These are phyloP conservation scores for Oryza rufipogon DNA, from an alignment of 176 grass and related monocot species.

Conservation along the genomic window DNA sequence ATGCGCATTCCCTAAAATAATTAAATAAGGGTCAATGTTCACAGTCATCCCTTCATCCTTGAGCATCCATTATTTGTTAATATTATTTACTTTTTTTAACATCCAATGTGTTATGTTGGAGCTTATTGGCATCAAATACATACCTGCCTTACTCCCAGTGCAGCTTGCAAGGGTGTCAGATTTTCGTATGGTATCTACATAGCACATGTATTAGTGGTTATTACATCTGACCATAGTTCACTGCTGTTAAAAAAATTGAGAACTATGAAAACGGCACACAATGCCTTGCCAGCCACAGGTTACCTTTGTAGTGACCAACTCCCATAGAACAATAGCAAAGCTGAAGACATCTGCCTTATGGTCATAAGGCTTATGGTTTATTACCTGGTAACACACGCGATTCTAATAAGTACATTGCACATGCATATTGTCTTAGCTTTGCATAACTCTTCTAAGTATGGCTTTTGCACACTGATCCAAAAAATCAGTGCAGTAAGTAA, in stretches of 20 bases:
- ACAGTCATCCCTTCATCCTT: conserved; percentile 6
- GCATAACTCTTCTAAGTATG: background rate
- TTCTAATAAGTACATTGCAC: conserved; percentile 13
- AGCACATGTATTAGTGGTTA: conserved; percentile 26
- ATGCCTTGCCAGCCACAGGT: background rate
- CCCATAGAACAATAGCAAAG: conserved; percentile 94
- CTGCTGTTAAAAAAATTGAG: conserved; percentile 8
- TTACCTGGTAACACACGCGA: conserved; percentile 62
- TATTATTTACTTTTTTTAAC: too few relatives aligned
- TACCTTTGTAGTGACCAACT: conserved; percentile 89
- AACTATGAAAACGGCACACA: background rate
- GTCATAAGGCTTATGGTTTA: conserved; percentile 92
- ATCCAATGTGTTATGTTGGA: background rate
- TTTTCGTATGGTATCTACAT: conserved; percentile 87
- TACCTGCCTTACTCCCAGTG: conserved; percentile 91
- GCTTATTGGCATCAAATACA: conserved; percentile 8
- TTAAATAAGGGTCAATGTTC: conserved; percentile 37
- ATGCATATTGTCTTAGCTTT: background rate
- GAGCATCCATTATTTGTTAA: background rate
- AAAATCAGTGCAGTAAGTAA: background rate
- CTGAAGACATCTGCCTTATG: conserved; percentile 93
- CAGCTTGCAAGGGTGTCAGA: conserved; percentile 94
- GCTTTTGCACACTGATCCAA: background rate
- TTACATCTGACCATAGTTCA: conserved; percentile 18
- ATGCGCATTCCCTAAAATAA: conserved; percentile 70